These are phyloP conservation scores for Talaromyces sp. DNA, from an alignment of 2,329 filamentous ascomycete species.

Conservation along the genomic window DNA sequence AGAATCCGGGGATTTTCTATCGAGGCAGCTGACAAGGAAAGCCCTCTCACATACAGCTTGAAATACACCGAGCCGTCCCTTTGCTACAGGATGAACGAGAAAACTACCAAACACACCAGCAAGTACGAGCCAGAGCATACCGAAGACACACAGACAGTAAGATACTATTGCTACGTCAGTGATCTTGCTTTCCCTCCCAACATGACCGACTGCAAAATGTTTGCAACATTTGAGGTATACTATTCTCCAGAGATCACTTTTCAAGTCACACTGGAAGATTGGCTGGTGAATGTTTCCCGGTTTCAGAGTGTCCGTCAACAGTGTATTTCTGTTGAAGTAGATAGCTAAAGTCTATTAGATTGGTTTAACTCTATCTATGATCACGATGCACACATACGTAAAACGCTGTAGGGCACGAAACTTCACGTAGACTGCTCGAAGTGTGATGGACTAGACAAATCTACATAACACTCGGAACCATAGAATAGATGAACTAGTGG, in stretches of 20 bases:
- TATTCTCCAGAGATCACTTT: background rate
- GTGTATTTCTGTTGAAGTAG: background rate
- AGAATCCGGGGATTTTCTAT: background rate
- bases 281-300: background rate
- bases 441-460: too few relatives aligned
- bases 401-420: too few relatives aligned
- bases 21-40: background rate
- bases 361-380: background rate
- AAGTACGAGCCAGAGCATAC: background rate
- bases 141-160: background rate
- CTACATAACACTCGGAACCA: too few relatives aligned
- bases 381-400: background rate
- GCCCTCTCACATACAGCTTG: background rate
- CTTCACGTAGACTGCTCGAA: too few relatives aligned
- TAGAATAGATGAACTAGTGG: too few relatives aligned
- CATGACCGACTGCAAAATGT: background rate
- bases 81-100: background rate
- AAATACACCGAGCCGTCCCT: background rate
- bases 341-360: background rate
- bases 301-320: background rate
- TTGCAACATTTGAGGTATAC: background rate
- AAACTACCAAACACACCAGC: background rate
- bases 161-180: background rate
- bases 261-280: background rate
- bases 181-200: background rate